These are phyloP conservation scores for Podospora conica DNA, from an alignment of 495 filamentous ascomycete species.

Conservation along the genomic window DNA sequence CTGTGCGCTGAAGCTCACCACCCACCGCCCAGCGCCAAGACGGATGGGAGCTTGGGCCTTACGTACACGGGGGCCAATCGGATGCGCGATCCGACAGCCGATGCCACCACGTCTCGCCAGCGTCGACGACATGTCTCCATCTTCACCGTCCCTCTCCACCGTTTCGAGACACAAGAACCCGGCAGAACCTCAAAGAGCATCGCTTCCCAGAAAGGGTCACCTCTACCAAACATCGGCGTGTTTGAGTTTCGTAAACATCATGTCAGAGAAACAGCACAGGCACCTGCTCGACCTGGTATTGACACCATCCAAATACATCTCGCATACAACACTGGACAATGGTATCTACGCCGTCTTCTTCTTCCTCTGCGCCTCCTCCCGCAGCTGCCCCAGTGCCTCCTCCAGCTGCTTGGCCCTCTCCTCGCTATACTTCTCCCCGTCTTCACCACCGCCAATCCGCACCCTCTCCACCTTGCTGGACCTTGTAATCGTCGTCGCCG, in stretches of 20 bases:
- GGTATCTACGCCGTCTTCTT: conserved; percentile 3
- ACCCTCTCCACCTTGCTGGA: conserved; percentile 24
- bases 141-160: neutral
- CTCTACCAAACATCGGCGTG: neutral
- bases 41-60: neutral
- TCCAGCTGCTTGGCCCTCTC: conserved; percentile 53
- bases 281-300: neutral
- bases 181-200: neutral
- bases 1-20: conserved; percentile 13
- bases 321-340: too few species aligned
- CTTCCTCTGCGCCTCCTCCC: conserved; percentile 38
- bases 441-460: conserved; percentile 12
- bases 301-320: too few species aligned
- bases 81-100: neutral
- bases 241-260: neutral
- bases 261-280: too few species aligned
- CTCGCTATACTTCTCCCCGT: conserved; percentile 40
- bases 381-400: conserved; percentile 48
- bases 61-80: conserved; percentile 4
- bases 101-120: neutral
- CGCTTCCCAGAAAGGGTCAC: neutral
- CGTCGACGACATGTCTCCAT: neutral
- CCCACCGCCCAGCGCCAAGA: conserved; percentile 5
- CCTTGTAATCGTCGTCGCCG: conserved; percentile 18
- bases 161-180: neutral